Base-by-base conservation (phyloP, 2,329 filamentous ascomycete genomes). In the Fusarium phyllophilum region DNA sequence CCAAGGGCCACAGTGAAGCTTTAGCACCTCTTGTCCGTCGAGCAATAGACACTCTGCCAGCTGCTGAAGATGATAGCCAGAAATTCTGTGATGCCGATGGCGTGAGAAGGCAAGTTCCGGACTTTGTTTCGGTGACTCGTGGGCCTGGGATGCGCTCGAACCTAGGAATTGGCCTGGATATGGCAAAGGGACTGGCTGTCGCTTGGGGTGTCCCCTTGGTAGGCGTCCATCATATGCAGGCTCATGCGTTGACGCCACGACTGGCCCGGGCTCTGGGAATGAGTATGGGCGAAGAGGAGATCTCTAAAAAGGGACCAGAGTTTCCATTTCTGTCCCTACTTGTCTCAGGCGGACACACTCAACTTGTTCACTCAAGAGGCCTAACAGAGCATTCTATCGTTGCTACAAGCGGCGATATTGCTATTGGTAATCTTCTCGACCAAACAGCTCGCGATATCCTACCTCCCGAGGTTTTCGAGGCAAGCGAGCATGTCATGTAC, bases 161-260 rank as follows among this genome's bases (percentile, higher is more conserved):
- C 77, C 86, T 99, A 36, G 88, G 90, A 26, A 90, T 92, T 22
- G 96, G 96, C 0, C 82, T 98, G 17, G 91, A 94, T 79, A 92
- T 91, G 29, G 96, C 94, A 24, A 98, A 98, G 82, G 96, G 95
- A 0, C 87, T 98, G 26, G 91, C 95, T 1, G 86, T 93, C 26
- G 95, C 94, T 42, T 97, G 94, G 94, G 88, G 91, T 73, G 88
- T 95, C 42, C 95, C 96, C 7, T 85, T 98, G 38, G 82, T 98
- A 3, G 96, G 91, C 2, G 93, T 98, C 2, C 93, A 99, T 81
- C 96, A 99, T 82, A 98, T 99, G 96, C 95, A 98, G 81, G 96
- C 95, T 17, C 96, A 99, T 82, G 93, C 96, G 24, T 84, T 99
- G 71, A 98, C 96, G 24, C 93, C 96, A 22, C 88, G 94, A 15